These are phyloP conservation scores for Phialophora verrucosa DNA, from an alignment of 2,329 filamentous ascomycete genomes.

Conservation along the genomic window DNA sequence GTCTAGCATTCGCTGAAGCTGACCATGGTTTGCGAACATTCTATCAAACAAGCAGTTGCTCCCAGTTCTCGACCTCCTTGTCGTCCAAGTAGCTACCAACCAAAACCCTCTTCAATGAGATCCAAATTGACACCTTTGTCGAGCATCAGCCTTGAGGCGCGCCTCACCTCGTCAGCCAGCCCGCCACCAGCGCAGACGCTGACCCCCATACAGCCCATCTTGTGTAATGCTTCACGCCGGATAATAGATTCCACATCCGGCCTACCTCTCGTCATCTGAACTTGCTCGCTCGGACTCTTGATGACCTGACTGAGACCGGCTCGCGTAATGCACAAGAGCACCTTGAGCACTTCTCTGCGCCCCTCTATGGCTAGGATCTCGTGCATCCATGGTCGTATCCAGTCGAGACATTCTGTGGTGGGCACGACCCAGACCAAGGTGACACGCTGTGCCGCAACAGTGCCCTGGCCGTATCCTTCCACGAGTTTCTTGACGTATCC, in stretches of 20 bases:
- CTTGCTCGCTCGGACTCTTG: slow-evolving; percentile 73
- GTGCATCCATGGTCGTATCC: slow-evolving; percentile 87
- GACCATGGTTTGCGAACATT: neutral
- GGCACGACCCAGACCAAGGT: slow-evolving; percentile 93
- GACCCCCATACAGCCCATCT: slow-evolving; percentile 87
- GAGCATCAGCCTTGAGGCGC: slow-evolving; percentile 69
- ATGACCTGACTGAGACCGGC: slow-evolving; percentile 85
- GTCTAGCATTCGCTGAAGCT: slow-evolving; percentile 5
- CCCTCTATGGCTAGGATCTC: slow-evolving; percentile 77
- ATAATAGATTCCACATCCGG: slow-evolving; percentile 83
- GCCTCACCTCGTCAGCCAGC: slow-evolving; percentile 75
- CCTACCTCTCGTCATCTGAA: slow-evolving; percentile 90
- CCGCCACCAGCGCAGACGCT: slow-evolving; percentile 78
- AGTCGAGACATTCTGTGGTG: slow-evolving; percentile 85
- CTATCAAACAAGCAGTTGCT: neutral
- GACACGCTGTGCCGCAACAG: slow-evolving; percentile 78
- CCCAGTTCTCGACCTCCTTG: neutral
- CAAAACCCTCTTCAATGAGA: slow-evolving; percentile 78
- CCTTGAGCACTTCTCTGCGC: slow-evolving; percentile 79
- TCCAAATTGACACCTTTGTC: slow-evolving; percentile 65
- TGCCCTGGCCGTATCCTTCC: slow-evolving; percentile 70
- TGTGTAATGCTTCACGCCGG: slow-evolving; percentile 77
- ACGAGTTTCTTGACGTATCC: slow-evolving; percentile 82
- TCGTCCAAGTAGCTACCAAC: slow-evolving; percentile 40
- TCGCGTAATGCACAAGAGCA: slow-evolving; percentile 88